Conservation (phyloP, 2,329 filamentous ascomycete genomes). For the Pseudocercospora fijiensis region DNA sequence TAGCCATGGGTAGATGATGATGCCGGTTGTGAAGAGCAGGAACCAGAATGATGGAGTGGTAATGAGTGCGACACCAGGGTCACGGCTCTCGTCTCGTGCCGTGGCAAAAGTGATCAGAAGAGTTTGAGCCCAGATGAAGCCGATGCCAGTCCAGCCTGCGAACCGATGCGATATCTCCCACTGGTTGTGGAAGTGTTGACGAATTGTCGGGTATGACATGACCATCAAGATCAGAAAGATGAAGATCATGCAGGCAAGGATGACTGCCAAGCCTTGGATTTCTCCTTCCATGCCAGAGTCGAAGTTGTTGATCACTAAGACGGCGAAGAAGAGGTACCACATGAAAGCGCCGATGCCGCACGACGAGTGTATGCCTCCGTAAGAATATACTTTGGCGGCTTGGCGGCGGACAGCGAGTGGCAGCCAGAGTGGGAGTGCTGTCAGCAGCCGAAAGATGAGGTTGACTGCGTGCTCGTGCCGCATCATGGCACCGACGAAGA, state of each 20-base stretch:
- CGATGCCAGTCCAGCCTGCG: constrained; percentile 66
- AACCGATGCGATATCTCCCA: constrained; percentile 74
- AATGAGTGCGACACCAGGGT: constrained; percentile 45
- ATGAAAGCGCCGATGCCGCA: constrained; percentile 40
- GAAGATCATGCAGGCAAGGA: constrained; percentile 59
- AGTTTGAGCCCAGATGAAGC: constrained; percentile 65
- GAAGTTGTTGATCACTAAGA: constrained; percentile 34
- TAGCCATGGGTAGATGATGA: constrained; percentile 71
- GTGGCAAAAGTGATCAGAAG: constrained; percentile 44
- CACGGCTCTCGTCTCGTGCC: constrained; percentile 14
- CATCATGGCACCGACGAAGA: constrained; percentile 39
- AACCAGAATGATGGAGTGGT: constrained; percentile 64
- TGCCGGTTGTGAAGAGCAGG: constrained; percentile 61
- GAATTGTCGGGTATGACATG: constrained; percentile 64
- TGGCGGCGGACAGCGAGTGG: constrained; percentile 40
- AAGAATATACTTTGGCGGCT: constrained; percentile 44
- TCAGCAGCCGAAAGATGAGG: constrained; percentile 38
- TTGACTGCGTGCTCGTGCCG: constrained; percentile 46
- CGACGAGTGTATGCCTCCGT: constrained; percentile 44
- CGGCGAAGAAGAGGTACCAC: constrained; percentile 48
- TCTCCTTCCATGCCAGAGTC: constrained; percentile 11
- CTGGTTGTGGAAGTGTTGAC: constrained; percentile 62
- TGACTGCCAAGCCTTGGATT: constrained; percentile 13
- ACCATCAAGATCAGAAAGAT: constrained; percentile 61
- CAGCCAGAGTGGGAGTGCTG: constrained; percentile 35